Percentiles rank a stretch among this genome's conserved stretches.
These are phyloP conservation scores for Marasmius fiardii DNA, from an alignment of 1,284 basidiomycete species.

Conservation along the genomic window DNA sequence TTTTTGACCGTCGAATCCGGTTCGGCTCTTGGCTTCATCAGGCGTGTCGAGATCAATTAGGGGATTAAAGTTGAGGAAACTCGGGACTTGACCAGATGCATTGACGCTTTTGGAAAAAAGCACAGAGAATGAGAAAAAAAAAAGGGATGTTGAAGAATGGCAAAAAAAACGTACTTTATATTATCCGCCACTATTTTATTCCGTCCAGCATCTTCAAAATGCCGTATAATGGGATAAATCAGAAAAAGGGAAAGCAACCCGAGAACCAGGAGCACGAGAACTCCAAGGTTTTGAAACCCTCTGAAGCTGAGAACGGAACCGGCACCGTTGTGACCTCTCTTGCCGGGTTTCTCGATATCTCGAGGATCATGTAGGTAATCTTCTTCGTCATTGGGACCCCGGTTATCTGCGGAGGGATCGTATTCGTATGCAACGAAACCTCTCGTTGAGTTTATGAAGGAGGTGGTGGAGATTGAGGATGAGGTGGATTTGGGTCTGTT, in stretches of 20 bases:
- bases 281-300: neutral
- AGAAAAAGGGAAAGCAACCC: neutral
- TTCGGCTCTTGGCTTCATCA: conserved; percentile 46
- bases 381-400: too few relatives aligned
- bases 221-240: conserved; percentile 31
- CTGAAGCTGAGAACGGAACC: conserved; percentile 13
- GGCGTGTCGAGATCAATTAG: conserved; percentile 74
- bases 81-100: conserved; percentile 37
- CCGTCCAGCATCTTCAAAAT: conserved; percentile 25
- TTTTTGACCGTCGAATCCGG: conserved; percentile 59
- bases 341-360: too few relatives aligned
- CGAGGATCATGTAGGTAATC: too few relatives aligned
- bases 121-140: neutral
- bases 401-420: too few relatives aligned
- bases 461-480: too few relatives aligned
- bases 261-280: neutral
- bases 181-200: conserved; percentile 21
- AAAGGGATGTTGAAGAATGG: neutral
- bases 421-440: too few relatives aligned
- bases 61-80: conserved; percentile 49
- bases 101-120: conserved; percentile 47
- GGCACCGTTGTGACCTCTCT: too few relatives aligned
- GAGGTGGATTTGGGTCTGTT: too few relatives aligned
- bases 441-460: too few relatives aligned
- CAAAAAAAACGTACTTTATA: conserved; percentile 21